Conservation (phyloP, 2,329 filamentous ascomycete genomes). For the Ophiostoma triangulosporum region DNA sequence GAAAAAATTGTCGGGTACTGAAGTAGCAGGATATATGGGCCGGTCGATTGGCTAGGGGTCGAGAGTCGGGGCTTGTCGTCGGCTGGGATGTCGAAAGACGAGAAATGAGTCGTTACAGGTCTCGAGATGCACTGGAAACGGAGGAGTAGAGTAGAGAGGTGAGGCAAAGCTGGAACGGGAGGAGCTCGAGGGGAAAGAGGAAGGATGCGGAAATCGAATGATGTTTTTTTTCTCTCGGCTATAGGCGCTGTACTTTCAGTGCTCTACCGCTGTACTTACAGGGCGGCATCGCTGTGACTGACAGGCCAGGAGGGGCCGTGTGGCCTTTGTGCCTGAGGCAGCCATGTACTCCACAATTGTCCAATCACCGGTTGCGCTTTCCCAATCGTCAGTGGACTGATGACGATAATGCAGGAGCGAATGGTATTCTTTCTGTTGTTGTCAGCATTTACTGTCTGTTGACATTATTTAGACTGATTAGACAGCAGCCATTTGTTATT, state of each 20-base stretch:
- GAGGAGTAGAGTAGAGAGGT: background rate
- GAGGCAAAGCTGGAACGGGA: constrained; percentile 4
- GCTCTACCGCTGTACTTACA: too few relatives aligned
- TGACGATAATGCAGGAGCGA: background rate
- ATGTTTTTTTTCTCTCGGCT: constrained; percentile 16
- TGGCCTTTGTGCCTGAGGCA: constrained; percentile 8
- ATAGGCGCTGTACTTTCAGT: background rate
- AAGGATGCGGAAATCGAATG: constrained; percentile 14
- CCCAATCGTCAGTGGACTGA: constrained; percentile 6
- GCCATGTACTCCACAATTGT: constrained; percentile 2
- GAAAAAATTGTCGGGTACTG: constrained; percentile 8
- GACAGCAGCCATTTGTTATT: too few relatives aligned
- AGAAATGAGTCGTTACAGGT: background rate
- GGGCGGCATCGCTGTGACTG: constrained; percentile 2
- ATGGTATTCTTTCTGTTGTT: too few relatives aligned
- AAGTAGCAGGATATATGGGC: background rate
- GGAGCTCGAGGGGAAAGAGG: constrained; percentile 1
- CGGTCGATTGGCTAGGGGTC: constrained; percentile 6
- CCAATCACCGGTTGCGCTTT: constrained; percentile 11
- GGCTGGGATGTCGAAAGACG: background rate
- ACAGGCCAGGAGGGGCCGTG: background rate
- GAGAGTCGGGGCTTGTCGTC: background rate
- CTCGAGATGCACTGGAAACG: background rate
- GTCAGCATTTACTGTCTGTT: too few relatives aligned
- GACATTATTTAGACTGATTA: too few relatives aligned